A percentile compares a stretch with the other conserved stretches of the same genome.
phyloP scores from a whole-genome alignment of 371 early-diverging fungal species.

The Lichtheimia ornata region DNA sequence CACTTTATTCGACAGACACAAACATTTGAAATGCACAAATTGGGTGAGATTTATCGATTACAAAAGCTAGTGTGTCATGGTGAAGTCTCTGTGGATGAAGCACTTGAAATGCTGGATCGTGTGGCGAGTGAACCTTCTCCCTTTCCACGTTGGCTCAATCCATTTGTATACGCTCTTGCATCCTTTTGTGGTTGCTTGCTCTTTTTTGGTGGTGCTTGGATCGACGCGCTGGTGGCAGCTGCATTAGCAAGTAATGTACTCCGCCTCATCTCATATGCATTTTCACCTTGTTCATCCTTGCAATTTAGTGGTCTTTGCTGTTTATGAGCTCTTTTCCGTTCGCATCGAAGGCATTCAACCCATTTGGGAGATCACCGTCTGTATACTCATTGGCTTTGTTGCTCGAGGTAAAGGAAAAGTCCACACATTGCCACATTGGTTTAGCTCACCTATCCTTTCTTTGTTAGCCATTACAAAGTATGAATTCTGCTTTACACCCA shows the following conservation, averaged over 20 bases:
- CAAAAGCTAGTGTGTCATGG: conserved; percentile 50
- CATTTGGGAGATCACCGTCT: conserved; percentile 24
- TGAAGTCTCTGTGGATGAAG: conserved; percentile 55
- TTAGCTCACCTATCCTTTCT: not conserved
- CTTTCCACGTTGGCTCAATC: conserved; percentile 54
- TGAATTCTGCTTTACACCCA: conserved; percentile 48
- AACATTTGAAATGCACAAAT: conserved; percentile 69
- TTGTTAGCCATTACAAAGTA: conserved; percentile 26
- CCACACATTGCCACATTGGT: not conserved
- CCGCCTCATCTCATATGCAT: not conserved
- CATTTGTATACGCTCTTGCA: conserved; percentile 48
- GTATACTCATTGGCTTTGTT: conserved; percentile 24
- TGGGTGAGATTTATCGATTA: conserved; percentile 59
- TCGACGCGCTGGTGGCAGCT: conserved; percentile 42
- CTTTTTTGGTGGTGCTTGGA: conserved; percentile 45
- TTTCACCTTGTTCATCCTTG: not conserved
- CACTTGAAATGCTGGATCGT: conserved; percentile 48
- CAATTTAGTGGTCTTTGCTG: conserved; percentile 20
- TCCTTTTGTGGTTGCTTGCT: conserved; percentile 51
- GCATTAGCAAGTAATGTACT: conserved; percentile 44
- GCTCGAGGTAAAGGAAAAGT: conserved; percentile 13
- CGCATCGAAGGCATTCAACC: conserved; percentile 21
- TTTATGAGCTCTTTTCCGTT: conserved; percentile 23
- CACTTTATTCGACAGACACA: conserved; percentile 63
- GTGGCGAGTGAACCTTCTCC: conserved; percentile 40